These are phyloP conservation scores for Mycena sanguinolenta DNA, from an alignment of 768 basidiomycete genomes.

Conservation along the genomic window DNA sequence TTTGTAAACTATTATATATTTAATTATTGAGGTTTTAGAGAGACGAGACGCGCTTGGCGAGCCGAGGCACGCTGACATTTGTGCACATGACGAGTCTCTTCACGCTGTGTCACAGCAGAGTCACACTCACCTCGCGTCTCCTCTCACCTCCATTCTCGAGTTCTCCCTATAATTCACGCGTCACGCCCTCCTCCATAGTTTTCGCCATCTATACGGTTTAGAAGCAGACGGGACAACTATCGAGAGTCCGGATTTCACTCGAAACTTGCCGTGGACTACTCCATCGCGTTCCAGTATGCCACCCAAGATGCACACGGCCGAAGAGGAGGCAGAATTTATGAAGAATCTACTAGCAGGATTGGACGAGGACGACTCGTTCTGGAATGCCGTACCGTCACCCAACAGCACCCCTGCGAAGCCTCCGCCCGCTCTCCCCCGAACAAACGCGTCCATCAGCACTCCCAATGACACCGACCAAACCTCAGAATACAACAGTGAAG, in stretches of 20 bases:
- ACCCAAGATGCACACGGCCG: conserved; percentile 48
- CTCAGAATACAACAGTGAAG: conserved; percentile 10
- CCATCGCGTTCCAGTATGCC: conserved; percentile 44
- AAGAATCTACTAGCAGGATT: conserved; percentile 63
- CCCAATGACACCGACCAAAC: conserved; percentile 40
- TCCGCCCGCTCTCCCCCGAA: conserved; percentile 13
- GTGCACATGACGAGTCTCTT: not conserved
- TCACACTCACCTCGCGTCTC: not conserved
- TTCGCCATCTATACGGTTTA: not conserved
- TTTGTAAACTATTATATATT: not conserved
- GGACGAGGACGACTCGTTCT: conserved; percentile 69
- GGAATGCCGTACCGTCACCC: conserved; percentile 57
- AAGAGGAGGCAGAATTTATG: conserved; percentile 74
- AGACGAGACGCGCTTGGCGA: too few species aligned
- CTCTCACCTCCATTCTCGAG: not conserved
- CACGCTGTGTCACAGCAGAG: conserved; percentile 12
- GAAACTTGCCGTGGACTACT: not conserved
- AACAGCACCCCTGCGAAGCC: conserved; percentile 48
- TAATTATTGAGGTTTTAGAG: not conserved
- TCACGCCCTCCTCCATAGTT: not conserved
- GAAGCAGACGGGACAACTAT: not conserved
- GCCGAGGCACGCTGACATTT: too few species aligned
- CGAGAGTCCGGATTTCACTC: not conserved
- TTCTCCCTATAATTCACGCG: conserved; percentile 2
- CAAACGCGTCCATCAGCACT: not conserved